Evolutionary conservation across 139 green algal genomes (phyloP).

Genomic region (Volvox africanus): DNA sequence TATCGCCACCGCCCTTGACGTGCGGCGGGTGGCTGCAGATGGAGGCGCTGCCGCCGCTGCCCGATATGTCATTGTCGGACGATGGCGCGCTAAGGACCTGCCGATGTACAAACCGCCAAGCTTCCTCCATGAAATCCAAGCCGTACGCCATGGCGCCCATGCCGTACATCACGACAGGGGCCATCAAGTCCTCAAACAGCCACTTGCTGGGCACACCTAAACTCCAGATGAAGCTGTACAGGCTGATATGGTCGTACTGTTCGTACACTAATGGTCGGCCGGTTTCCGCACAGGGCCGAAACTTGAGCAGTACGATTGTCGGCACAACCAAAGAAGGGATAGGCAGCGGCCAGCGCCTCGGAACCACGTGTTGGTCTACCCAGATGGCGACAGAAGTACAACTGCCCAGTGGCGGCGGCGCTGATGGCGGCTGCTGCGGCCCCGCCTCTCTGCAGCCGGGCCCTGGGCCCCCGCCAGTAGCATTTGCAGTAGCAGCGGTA

Average conservation of each 20-base stretch:
- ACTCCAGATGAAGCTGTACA: slow-evolving; percentile 35
- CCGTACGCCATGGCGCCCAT: slow-evolving; percentile 6
- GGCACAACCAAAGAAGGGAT: neutral
- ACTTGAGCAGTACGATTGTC: slow-evolving; percentile 32
- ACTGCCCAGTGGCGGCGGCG: neutral
- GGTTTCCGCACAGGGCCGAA: slow-evolving; percentile 33
- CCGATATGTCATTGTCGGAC: neutral
- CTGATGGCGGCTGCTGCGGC: too few species aligned
- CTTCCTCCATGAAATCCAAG: slow-evolving; percentile 23
- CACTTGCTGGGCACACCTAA: neutral
- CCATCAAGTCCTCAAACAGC: slow-evolving; percentile 12
- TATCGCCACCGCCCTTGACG: neutral
- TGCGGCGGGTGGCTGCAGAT: neutral
- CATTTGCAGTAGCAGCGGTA: neutral
- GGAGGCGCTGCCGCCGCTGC: neutral
- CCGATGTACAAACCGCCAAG: slow-evolving; percentile 15
- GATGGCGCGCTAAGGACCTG: neutral
- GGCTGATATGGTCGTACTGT: slow-evolving; percentile 47
- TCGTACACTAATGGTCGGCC: slow-evolving; percentile 40
- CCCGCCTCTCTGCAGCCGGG: neutral
- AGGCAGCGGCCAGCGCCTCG: neutral
- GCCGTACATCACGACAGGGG: slow-evolving; percentile 18
- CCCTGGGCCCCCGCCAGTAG: neutral
- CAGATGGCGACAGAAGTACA: neutral
- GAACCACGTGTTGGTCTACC: slow-evolving; percentile 22